Percentiles rank a stretch among this genome's conserved stretches.
Evolutionary conservation across 1,284 basidiomycete genomes (phyloP).

Genomic region (Ustilago bromivora): DNA sequence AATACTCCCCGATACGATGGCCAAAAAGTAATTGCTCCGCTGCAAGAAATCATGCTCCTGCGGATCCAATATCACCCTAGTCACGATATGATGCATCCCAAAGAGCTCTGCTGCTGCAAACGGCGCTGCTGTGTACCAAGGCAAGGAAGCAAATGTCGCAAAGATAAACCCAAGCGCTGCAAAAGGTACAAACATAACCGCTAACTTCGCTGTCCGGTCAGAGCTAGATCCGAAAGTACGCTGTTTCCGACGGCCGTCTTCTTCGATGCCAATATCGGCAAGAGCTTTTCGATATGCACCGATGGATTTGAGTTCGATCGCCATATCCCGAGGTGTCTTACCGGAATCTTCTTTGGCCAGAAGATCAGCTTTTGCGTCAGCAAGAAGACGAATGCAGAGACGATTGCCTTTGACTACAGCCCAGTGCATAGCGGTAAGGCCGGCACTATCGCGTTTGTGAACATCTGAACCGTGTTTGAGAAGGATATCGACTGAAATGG

Average conservation of each 20-base stretch:
- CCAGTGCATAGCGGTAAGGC: constrained; percentile 95
- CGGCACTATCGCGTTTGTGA: constrained; percentile 81
- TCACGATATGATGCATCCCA: constrained; percentile 85
- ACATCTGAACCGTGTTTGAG: constrained; percentile 87
- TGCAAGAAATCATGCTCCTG: constrained; percentile 57
- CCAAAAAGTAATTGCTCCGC: constrained; percentile 83
- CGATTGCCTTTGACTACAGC: constrained; percentile 96
- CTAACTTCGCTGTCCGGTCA: constrained; percentile 81
- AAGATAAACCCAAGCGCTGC: constrained; percentile 85
- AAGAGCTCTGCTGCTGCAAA: constrained; percentile 87
- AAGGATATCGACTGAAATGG: constrained; percentile 89
- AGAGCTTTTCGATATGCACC: constrained; percentile 88
- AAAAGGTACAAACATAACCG: constrained; percentile 84
- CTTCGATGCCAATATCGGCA: constrained; percentile 77
- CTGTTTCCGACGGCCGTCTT: constrained; percentile 73
- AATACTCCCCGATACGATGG: constrained; percentile 87
- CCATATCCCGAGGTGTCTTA: constrained; percentile 93
- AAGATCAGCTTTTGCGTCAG: constrained; percentile 87
- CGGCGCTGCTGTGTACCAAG: constrained; percentile 88
- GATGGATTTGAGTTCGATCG: constrained; percentile 82
- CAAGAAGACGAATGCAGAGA: constrained; percentile 82
- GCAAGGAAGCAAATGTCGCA: constrained; percentile 81
- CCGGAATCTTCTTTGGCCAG: constrained; percentile 84
- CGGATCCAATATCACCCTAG: constrained; percentile 42
- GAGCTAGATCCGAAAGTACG: constrained; percentile 74